Base-by-base conservation (phyloP, 164 flowering plant genomes). In the Tetracentron sinense region DNA sequence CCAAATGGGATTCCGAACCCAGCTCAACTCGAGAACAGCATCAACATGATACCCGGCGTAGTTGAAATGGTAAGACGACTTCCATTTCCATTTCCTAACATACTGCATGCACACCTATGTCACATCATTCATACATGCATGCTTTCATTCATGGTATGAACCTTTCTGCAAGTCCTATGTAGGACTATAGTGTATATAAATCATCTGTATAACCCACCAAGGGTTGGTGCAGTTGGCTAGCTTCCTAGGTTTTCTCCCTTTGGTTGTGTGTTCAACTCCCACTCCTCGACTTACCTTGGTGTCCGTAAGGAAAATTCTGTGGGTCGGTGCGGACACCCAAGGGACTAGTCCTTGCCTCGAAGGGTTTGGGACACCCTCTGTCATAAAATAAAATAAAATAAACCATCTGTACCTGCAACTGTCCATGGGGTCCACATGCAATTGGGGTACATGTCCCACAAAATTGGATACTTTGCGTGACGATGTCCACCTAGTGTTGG, bases 31-130 rank as follows among this genome's bases (percentile, higher is more conserved):
- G 74, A 70, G 69, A 70, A 59, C 51, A 60, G 55, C 62, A 70
- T 70, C 66, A 70, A 70, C 27, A 53, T 65, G 69, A 70, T 70
- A 60, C 74, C 74, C 42, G 69, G 74, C 8, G 69, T 70, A 5
- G 69, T 70, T 47, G 69, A 70, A 70, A 65, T 65, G 74, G 74
- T 70, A 59, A 58, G 42, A 20, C 31, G 54, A 33, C 8, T 33
- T 33, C 38, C 38, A 4, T 4, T 4, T 33, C 38, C 4, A 4
- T 33, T 33, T 33, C 4, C 8, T 33, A 4, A 33, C 8, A 4
- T 33, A 33, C 8, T 33, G 38, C 38, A 33, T 33, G 4, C 8
- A 33, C 4, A 33, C 38, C 4, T 33, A 33, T 33, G 8, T 33
- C 38, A 4, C 38, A 33, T 33, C 54, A 21, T 51, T 25, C 3